Evolutionary conservation across 1,139 yeast species (phyloP).

Genomic region (Casaregolazyma suthepensis): DNA sequence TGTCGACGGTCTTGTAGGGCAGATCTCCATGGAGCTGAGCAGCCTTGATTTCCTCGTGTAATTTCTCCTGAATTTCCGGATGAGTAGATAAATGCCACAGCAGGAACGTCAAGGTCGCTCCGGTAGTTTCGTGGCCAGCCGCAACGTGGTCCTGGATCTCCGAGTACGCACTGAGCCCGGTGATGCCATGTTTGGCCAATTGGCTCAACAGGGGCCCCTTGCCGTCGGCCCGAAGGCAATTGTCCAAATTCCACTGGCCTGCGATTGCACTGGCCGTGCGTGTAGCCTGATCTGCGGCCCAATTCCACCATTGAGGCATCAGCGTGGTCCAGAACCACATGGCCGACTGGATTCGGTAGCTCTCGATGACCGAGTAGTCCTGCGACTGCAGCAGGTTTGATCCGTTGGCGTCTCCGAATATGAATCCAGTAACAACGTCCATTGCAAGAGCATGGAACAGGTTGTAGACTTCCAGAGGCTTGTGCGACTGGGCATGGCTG

Average conservation of each 20-base stretch:
- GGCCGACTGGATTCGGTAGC: constrained; percentile 51
- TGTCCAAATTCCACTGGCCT: constrained; percentile 42
- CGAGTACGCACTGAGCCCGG: constrained; percentile 36
- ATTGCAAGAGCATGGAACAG: constrained; percentile 65
- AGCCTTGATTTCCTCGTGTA: constrained; percentile 38
- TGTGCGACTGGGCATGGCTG: constrained; percentile 7
- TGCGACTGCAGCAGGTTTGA: constrained; percentile 34
- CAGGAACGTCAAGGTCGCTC: constrained; percentile 55
- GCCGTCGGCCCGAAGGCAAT: neutral
- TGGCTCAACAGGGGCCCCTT: constrained; percentile 36
- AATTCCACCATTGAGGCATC: constrained; percentile 49
- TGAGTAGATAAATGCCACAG: constrained; percentile 52
- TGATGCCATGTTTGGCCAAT: constrained; percentile 27
- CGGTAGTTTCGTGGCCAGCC: constrained; percentile 79
- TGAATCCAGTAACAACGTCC: constrained; percentile 61
- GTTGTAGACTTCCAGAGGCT: constrained; percentile 48
- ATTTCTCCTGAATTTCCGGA: constrained; percentile 41
- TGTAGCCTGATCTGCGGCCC: constrained; percentile 42
- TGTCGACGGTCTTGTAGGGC: constrained; percentile 38
- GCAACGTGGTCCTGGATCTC: constrained; percentile 48
- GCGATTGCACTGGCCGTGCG: constrained; percentile 38
- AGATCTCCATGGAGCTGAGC: constrained; percentile 11
- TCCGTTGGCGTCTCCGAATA: constrained; percentile 44
- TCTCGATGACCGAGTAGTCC: constrained; percentile 23
- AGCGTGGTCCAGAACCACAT: constrained; percentile 66